A percentile compares a stretch with the other conserved stretches of the same genome.
Conservation (phyloP, 108 stramenopile genomes). For the Bacterosira constricta region DNA sequence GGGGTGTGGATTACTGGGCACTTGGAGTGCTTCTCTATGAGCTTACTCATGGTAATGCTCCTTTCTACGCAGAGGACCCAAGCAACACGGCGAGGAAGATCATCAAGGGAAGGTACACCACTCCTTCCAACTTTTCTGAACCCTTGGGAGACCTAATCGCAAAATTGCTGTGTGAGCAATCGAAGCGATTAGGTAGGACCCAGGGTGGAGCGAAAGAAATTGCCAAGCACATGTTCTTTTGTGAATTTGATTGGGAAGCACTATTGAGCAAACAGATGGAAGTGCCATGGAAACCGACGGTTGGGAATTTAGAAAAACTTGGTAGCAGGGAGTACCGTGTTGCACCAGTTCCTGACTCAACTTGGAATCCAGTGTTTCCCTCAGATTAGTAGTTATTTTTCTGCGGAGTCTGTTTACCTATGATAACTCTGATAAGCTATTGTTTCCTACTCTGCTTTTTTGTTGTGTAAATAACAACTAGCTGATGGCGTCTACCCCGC, state of each 20-base stretch:
- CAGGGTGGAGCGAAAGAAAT: conserved; percentile 62
- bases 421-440: too few species aligned
- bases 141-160: conserved; percentile 63
- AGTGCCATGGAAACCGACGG: conserved; percentile 44
- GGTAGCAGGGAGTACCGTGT: conserved; percentile 3
- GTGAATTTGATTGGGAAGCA: conserved; percentile 77
- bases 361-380: conserved; percentile 27
- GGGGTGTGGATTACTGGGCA: conserved; percentile 71
- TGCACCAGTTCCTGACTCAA: neutral
- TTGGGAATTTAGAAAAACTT: conserved; percentile 9
- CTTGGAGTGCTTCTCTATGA: conserved; percentile 70
- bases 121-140: conserved; percentile 49
- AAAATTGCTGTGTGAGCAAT: conserved; percentile 63
- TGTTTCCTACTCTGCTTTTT: too few species aligned
- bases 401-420: too few species aligned
- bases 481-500: too few species aligned
- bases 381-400: too few species aligned
- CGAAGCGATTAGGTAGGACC: conserved; percentile 72
- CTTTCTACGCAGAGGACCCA: conserved; percentile 55
- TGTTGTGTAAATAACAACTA: too few species aligned
- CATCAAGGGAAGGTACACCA: conserved; percentile 23
- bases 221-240: conserved; percentile 76
- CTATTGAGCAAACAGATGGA: conserved; percentile 46
- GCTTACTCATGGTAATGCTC: conserved; percentile 55
- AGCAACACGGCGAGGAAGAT: conserved; percentile 49